These are phyloP conservation scores for Exophiala phaeomuriformis DNA, from an alignment of 2,329 filamentous ascomycete genomes.

Conservation along the genomic window DNA sequence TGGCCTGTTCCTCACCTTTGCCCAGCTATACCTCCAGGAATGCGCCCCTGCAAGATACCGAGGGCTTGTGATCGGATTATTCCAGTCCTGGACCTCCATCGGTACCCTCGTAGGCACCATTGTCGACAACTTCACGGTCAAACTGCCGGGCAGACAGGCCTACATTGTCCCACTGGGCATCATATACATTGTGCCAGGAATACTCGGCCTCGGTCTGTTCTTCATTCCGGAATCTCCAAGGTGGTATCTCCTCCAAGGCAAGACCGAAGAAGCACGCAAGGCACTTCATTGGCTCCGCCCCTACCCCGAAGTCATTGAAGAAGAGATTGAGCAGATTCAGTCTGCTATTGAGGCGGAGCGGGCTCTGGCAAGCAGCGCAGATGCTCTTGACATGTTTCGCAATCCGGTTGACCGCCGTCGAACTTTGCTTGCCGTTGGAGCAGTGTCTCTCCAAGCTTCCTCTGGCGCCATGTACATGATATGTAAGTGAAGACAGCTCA, in stretches of 20 bases:
- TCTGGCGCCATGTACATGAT: conserved; percentile 53
- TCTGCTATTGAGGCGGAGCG: conserved; percentile 33
- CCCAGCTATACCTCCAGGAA: conserved; percentile 47
- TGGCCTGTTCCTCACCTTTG: conserved; percentile 52
- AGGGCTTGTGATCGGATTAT: conserved; percentile 43
- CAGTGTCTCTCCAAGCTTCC: conserved; percentile 47
- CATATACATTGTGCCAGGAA: conserved; percentile 30
- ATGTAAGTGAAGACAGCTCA: conserved; percentile 31
- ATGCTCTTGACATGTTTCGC: conserved; percentile 44
- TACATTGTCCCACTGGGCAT: conserved; percentile 36
- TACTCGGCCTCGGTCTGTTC: conserved; percentile 29
- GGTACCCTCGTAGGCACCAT: conserved; percentile 40
- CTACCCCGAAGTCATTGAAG: conserved; percentile 29
- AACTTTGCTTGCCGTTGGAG: conserved; percentile 44
- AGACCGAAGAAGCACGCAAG: conserved; percentile 31
- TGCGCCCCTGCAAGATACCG: conserved; percentile 45
- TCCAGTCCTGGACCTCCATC: conserved; percentile 45
- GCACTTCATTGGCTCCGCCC: conserved; percentile 35
- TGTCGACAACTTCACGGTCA: conserved; percentile 41
- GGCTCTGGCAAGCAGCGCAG: conserved; percentile 32
- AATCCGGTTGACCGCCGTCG: conserved; percentile 48
- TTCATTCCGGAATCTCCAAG: conserved; percentile 33
- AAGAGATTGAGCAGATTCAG: conserved; percentile 33
- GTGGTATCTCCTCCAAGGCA: conserved; percentile 29
- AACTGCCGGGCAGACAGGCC: conserved; percentile 30